Percentiles rank a stretch among this genome's conserved stretches.
Conservation (phyloP, 441 rosid genomes). For the Lepidium campestre region DNA sequence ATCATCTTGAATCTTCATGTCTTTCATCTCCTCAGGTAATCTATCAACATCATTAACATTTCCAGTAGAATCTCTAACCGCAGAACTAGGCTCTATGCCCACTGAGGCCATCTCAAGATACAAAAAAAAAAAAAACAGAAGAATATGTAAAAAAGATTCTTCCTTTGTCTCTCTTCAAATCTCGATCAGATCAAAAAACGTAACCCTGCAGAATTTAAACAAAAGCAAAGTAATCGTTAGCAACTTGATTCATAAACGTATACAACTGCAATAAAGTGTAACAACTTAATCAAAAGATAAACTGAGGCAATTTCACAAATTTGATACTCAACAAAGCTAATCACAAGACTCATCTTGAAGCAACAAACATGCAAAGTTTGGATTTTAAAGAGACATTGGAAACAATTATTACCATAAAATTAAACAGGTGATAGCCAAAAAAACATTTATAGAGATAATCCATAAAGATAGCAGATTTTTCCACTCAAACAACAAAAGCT, state of each 20-base stretch:
- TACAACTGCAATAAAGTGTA: background rate
- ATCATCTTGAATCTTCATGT: slow-evolving; percentile 88
- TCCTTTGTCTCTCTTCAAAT: slow-evolving; percentile 25
- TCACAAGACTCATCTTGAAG: background rate
- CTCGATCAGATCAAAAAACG: slow-evolving; percentile 23
- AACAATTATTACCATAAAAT: background rate
- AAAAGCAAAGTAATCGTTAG: background rate
- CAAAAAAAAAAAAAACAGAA: slow-evolving; percentile 1
- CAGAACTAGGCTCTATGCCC: slow-evolving; percentile 44
- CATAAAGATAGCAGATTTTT: background rate
- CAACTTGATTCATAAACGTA: background rate
- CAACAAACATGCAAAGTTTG: slow-evolving; percentile 13
- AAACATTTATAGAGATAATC: background rate
- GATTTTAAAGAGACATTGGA: background rate
- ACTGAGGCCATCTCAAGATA: slow-evolving; percentile 55
- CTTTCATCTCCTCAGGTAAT: slow-evolving; percentile 84
- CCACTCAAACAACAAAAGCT: background rate
- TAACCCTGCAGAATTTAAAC: slow-evolving; percentile 11
- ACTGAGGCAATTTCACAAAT: background rate
- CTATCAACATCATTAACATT: slow-evolving; percentile 56
- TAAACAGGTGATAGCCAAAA: background rate
- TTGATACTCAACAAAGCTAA: background rate
- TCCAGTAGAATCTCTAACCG: slow-evolving; percentile 47
- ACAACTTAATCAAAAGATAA: background rate
- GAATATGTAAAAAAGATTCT: background rate